Conservation (phyloP, 805 yeast species). For the Candida maris region DNA sequence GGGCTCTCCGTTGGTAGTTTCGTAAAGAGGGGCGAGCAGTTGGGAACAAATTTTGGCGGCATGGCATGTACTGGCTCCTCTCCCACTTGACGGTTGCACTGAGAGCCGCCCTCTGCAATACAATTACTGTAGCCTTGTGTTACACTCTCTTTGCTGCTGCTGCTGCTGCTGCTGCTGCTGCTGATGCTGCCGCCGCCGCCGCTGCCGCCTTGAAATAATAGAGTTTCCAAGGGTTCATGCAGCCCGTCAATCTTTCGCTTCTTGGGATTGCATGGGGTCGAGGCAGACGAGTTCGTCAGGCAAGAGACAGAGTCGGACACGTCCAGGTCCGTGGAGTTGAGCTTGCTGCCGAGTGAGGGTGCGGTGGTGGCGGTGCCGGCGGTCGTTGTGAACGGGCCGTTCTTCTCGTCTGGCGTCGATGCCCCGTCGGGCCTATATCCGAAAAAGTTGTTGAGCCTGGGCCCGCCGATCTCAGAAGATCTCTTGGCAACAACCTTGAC, state of each 20-base stretch:
- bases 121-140: not conserved
- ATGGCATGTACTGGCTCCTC: slow-evolving; percentile 1
- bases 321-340: slow-evolving; percentile 13
- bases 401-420: slow-evolving; percentile 10
- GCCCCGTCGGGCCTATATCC: slow-evolving; percentile 13
- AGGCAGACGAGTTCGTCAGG: slow-evolving; percentile 18
- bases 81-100: no score
- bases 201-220: slow-evolving; percentile 3
- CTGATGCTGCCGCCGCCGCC: not conserved
- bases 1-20: slow-evolving; percentile 13
- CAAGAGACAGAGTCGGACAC: slow-evolving; percentile 17
- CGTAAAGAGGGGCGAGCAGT: slow-evolving; percentile 14
- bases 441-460: slow-evolving; percentile 11
- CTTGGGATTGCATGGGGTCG: slow-evolving; percentile 19
- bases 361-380: slow-evolving; percentile 18
- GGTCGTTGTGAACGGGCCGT: slow-evolving; percentile 11
- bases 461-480: slow-evolving; percentile 7
- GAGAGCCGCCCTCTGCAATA: not conserved
- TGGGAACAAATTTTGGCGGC: slow-evolving; percentile 14
- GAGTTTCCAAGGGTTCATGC: slow-evolving; percentile 8
- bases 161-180: not conserved
- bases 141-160: not conserved
- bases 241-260: slow-evolving; percentile 8
- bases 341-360: slow-evolving; percentile 11
- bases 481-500: slow-evolving; percentile 15